A percentile compares a stretch with the other conserved stretches of the same genome.
Evolutionary conservation across 2,329 filamentous ascomycete genomes (phyloP).

Genomic region (Cladophialophora chaetospira): DNA sequence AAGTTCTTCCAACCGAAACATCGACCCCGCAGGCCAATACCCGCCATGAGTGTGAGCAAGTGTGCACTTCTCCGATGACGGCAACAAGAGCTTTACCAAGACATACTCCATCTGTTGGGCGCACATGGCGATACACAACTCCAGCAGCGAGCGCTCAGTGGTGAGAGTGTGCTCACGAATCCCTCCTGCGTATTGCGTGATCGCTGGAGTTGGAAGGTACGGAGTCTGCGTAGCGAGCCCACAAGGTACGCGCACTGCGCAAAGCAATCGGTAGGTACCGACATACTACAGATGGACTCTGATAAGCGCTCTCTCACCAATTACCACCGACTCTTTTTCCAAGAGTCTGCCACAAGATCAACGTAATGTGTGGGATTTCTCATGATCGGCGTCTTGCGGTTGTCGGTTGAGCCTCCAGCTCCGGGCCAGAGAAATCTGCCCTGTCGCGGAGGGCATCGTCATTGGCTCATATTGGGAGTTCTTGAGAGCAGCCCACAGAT

Average conservation of each 20-base stretch:
- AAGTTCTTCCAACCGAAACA: not conserved
- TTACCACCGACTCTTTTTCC: not conserved
- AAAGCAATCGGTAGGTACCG: not conserved
- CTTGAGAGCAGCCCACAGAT: too few species aligned
- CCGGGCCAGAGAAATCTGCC: too few species aligned
- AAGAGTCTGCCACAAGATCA: too few species aligned
- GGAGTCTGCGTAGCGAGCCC: not conserved
- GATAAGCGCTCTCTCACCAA: slow-evolving; percentile 9
- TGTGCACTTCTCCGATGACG: slow-evolving; percentile 2
- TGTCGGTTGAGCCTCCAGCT: too few species aligned
- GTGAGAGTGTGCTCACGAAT: slow-evolving; percentile 19
- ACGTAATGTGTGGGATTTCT: too few species aligned
- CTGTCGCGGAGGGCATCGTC: too few species aligned
- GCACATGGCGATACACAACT: not conserved
- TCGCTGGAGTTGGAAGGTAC: slow-evolving; percentile 21
- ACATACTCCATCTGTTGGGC: not conserved
- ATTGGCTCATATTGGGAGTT: too few species aligned
- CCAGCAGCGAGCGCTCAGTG: slow-evolving; percentile 6
- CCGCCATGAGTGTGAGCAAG: not conserved
- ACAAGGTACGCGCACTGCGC: not conserved
- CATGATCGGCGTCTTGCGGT: too few species aligned
- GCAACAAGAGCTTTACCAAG: not conserved
- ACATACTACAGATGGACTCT: not conserved
- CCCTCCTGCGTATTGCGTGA: slow-evolving; percentile 27
- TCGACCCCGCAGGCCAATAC: slow-evolving; percentile 6